Evolutionary conservation across 306 rosid genomes (phyloP).

Genomic region (Corylus avellana): DNA sequence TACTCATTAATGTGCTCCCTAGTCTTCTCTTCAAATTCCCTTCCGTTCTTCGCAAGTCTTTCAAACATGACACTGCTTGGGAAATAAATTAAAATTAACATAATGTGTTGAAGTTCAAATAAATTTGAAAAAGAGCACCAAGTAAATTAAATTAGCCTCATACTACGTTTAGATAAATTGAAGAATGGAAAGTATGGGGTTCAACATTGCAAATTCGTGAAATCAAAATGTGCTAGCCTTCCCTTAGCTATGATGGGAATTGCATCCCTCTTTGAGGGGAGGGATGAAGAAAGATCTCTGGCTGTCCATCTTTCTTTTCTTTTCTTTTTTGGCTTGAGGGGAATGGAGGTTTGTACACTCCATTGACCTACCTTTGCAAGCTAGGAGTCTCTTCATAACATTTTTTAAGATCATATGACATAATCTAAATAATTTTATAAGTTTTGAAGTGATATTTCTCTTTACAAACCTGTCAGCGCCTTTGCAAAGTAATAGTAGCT

Average conservation of each 20-base stretch:
- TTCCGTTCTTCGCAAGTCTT: constrained; percentile 75
- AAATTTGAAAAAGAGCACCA: constrained; percentile 10
- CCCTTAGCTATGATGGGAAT: neutral
- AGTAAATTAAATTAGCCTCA: constrained; percentile 10
- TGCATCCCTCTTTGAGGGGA: neutral
- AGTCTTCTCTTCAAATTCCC: constrained; percentile 78
- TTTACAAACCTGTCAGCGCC: constrained; percentile 95
- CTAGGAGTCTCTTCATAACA: neutral
- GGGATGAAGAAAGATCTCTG: neutral
- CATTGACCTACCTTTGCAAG: neutral
- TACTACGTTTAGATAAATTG: neutral
- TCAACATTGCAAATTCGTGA: neutral
- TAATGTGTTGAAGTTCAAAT: constrained; percentile 17
- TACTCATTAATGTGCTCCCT: constrained; percentile 70
- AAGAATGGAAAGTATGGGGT: neutral
- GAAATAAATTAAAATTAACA: constrained; percentile 17
- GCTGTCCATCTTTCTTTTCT: neutral
- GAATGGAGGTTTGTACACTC: neutral
- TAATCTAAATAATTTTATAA: neutral
- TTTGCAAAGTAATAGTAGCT: constrained; percentile 72
- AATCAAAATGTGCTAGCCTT: neutral
- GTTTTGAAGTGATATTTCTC: constrained; percentile 15
- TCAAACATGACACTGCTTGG: constrained; percentile 89
- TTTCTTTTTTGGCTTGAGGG: neutral
- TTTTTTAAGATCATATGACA: constrained; percentile 2